Conservation (phyloP, 495 filamentous ascomycete species). For the Daldinia bambusicola region DNA sequence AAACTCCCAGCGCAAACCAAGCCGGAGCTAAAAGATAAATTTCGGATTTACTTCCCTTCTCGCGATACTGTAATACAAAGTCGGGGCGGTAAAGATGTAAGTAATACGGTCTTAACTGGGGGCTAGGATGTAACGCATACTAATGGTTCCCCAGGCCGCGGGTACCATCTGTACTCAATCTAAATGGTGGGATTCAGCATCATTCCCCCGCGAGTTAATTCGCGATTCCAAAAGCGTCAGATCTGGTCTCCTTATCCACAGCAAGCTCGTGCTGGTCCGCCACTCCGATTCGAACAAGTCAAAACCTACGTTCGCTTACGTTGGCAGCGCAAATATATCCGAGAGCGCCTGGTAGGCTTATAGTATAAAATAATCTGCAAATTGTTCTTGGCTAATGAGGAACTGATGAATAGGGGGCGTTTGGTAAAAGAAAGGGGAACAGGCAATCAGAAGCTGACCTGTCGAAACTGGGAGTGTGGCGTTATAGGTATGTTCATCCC, state of each 20-base stretch:
- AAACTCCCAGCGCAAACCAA: constrained; percentile 46
- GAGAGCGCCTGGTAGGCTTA: constrained; percentile 85
- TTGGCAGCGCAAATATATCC: constrained; percentile 92
- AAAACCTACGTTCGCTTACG: constrained; percentile 75
- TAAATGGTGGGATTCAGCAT: constrained; percentile 70
- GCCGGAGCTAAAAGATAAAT: constrained; percentile 58
- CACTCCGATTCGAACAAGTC: constrained; percentile 43
- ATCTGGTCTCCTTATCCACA: constrained; percentile 82
- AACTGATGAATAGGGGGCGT: constrained; percentile 66
- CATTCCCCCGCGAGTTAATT: constrained; percentile 76
- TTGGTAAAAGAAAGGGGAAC: constrained; percentile 72
- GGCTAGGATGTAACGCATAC: background rate
- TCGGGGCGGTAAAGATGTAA: constrained; percentile 63
- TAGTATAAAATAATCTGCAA: constrained; percentile 18
- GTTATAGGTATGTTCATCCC: constrained; percentile 62
- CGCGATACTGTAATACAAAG: constrained; percentile 73
- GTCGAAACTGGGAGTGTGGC: constrained; percentile 96
- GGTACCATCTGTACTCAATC: constrained; percentile 84
- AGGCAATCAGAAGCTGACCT: constrained; percentile 76
- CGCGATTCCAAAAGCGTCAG: constrained; percentile 78
- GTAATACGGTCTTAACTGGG: constrained; percentile 20
- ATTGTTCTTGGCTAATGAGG: constrained; percentile 8
- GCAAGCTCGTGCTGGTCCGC: constrained; percentile 80
- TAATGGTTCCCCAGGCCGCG: constrained; percentile 55
- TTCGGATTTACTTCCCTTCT: constrained; percentile 87